Evolutionary conservation across 225 moss, liverwort and hornwort species (phyloP).

Genomic region (Neckera pumila): DNA sequence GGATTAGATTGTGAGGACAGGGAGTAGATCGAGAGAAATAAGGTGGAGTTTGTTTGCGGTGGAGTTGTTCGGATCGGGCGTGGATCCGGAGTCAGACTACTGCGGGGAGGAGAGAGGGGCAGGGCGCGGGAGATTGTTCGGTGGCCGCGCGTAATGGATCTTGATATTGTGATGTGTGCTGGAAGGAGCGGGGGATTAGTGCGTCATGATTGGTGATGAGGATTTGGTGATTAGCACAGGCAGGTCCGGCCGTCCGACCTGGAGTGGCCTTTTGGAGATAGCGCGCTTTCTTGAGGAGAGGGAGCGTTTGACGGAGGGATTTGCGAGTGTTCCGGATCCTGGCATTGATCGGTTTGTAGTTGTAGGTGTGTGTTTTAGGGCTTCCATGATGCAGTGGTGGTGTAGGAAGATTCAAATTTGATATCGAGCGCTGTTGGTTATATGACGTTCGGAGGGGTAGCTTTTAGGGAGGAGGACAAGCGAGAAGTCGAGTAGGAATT

Average conservation of each 20-base stretch:
- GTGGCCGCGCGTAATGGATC: not conserved
- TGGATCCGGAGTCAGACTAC: slow-evolving; percentile 5
- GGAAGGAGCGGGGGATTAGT: not conserved
- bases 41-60: not conserved
- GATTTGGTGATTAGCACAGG: not conserved
- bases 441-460: slow-evolving; percentile 11
- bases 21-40: slow-evolving; percentile 9
- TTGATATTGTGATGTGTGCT: not conserved
- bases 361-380: slow-evolving; percentile 8
- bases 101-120: not conserved
- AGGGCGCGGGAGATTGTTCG: not conserved
- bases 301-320: not conserved
- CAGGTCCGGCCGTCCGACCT: not conserved
- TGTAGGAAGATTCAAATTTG: not conserved
- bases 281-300: not conserved
- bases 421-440: not conserved
- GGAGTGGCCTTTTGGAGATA: not conserved
- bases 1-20: not conserved
- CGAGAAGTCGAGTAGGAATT: slow-evolving; percentile 2
- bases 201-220: not conserved
- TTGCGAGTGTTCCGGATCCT: slow-evolving; percentile 4
- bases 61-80: slow-evolving; percentile 3
- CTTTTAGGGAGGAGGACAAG: not conserved
- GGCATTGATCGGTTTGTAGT: slow-evolving; percentile 1
- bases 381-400: not conserved